Conservation (phyloP, 306 rosid genomes). For the Casuarina equisetifolia region DNA sequence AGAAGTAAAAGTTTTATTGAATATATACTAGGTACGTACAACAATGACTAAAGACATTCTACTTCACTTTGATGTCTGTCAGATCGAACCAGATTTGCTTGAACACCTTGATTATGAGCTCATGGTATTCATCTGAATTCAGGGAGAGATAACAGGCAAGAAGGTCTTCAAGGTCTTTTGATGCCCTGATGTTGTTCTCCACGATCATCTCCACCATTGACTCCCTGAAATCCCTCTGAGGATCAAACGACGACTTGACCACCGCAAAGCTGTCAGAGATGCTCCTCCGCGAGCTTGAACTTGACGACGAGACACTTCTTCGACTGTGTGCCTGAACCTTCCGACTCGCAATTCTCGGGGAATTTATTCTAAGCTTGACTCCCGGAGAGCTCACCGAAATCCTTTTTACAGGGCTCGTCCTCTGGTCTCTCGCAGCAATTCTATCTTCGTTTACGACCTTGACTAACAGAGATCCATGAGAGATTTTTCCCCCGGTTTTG, state of each 20-base stretch:
- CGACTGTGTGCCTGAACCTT: constrained; percentile 39
- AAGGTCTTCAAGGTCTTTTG: constrained; percentile 93
- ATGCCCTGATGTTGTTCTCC: constrained; percentile 72
- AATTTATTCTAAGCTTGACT: constrained; percentile 55
- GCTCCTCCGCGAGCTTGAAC: constrained; percentile 41
- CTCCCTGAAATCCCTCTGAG: constrained; percentile 82
- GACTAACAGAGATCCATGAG: constrained; percentile 32
- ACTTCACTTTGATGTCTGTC: constrained; percentile 41
- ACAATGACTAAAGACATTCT: not conserved
- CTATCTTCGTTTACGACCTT: constrained; percentile 33
- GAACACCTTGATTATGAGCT: constrained; percentile 85
- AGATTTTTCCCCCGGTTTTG: constrained; percentile 12
- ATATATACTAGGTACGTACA: not conserved
- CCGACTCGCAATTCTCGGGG: constrained; percentile 51
- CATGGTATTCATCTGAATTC: constrained; percentile 90
- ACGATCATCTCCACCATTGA: constrained; percentile 99
- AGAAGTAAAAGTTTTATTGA: constrained; percentile 8
- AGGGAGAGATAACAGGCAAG: constrained; percentile 90
- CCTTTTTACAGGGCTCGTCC: constrained; percentile 39
- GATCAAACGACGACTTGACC: constrained; percentile 78
- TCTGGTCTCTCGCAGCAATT: constrained; percentile 25
- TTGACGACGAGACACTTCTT: constrained; percentile 34
- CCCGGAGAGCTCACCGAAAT: constrained; percentile 57
- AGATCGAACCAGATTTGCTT: constrained; percentile 98
- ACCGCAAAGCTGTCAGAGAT: constrained; percentile 73